Base-by-base conservation (phyloP, 768 basidiomycete genomes). In the Cystobasidium tubakii region DNA sequence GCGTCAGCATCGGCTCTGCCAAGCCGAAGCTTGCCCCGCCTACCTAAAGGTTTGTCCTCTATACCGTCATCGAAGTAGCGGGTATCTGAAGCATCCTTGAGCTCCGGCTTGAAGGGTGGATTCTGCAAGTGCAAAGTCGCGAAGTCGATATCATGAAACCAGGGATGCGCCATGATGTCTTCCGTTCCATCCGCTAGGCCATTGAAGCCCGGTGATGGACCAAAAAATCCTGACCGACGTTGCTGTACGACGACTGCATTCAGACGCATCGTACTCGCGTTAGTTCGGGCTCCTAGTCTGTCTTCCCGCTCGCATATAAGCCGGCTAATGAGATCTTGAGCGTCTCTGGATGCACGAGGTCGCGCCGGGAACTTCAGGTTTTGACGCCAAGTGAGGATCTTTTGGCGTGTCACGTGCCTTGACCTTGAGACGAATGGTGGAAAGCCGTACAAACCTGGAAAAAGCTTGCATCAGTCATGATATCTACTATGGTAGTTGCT, bases 381-480 rank as follows among this genome's bases (percentile, higher is more conserved):
- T 80, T 89, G 88, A 75, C 88, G 88, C 93, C 94, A 98, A 83
- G 93, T 93, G 78, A 97, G 84, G 81, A 98, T 97, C 84, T 95
- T 98, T 84, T 96, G 92, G 74, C 94, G 86, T 69, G 94, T 97
- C 79, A 92, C 87, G 82, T 95, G 93, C 33, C 95, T 87, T 79
- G 91, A 91, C 78, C 89, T 92, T 85, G 90, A 91, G 78, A 95
- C 90, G 82, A 99, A 98, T 1, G 94, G 93, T 34, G 94, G 94
- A 82, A 90, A 95, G 50, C 92, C 94, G 77, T 75, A 78, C 15
- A 78, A 36, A 73, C 50, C 75, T 76, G 23, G 71, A 43, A 27
- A 54, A 65, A 17, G 23, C 55, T 33, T 31, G 34, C 29, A 12
- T 34, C 36, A 23, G 63, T 54, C 19, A 42, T 60, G 21, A 25